Base-by-base conservation (phyloP, 2,329 filamentous ascomycete species). In the Emmonsiellopsis sp. region DNA sequence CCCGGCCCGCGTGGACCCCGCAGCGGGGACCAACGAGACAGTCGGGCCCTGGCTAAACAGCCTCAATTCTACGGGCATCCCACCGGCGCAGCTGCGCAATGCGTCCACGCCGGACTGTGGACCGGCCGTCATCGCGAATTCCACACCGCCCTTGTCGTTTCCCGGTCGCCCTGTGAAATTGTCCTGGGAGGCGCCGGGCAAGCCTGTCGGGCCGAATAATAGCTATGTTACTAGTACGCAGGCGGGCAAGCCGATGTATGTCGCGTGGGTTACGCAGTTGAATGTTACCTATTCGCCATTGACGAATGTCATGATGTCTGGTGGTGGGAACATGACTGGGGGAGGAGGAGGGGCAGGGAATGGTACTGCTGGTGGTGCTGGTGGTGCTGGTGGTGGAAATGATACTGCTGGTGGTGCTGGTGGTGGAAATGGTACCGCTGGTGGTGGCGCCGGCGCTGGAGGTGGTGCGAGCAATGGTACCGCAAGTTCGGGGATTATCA, bases 241-340 rank as follows among this genome's bases (percentile, higher is more conserved):
- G 14, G 86, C 84, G 0, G 76, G 76, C 2, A 61, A 67, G 3
- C 85, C 88, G 0, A 70, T 73, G 54, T 94, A 79, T 59, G 87
- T 88, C 0, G 80, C 82, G 0, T 95, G 88, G 87, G 85, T 87
- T 1, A 79, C 77, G 0, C 88, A 93, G 73, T 74, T 93, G 14
- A 89, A 87, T 57, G 75, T 86, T 10, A 93, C 88, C 0, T 87
- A 87, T 63, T 78, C 83, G 1, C 73, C 77, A 0, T 65, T 87
- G n/a, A 66, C 69, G n/a, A 73, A 48, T n/a, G n/a, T 56, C 6
- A 49, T 14, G 21, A 17, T 2, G 21, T 17, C 14, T 47, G 32
- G 42, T 21, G 21, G 21, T 27, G 21, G 21, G 21, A 27, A 27
- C 21, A 27, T 27, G 21, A 27, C 21, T 6, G 27, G 32, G 13